Percentiles rank a stretch among this genome's conserved stretches.
Conservation (phyloP, 2,329 filamentous ascomycete genomes). For the Xylaria sp. region DNA sequence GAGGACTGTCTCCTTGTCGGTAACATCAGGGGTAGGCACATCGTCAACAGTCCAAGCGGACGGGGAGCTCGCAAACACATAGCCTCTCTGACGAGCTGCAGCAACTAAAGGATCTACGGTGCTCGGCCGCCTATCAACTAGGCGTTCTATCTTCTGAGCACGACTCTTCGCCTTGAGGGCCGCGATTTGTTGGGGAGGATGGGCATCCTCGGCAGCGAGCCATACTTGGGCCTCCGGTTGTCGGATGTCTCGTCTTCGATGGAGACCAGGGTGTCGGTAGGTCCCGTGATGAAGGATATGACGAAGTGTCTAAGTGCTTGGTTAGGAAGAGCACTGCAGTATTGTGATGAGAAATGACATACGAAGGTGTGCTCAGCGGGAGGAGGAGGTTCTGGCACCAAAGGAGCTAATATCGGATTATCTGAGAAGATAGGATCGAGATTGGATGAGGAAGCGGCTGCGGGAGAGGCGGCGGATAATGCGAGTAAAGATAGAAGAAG, state of each 20-base stretch:
- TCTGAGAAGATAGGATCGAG: conserved; percentile 58
- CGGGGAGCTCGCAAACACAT: conserved; percentile 72
- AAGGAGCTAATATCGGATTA: conserved; percentile 54
- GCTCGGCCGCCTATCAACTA: conserved; percentile 79
- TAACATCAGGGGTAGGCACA: conserved; percentile 80
- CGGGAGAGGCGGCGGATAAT: conserved; percentile 59
- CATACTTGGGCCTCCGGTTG: conserved; percentile 69
- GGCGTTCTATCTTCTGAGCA: conserved; percentile 77
- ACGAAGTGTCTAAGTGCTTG: conserved; percentile 65
- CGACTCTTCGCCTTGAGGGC: conserved; percentile 71
- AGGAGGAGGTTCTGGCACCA: conserved; percentile 56
- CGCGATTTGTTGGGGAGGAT: conserved; percentile 61
- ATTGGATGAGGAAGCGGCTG: conserved; percentile 49
- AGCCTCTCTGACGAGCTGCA: conserved; percentile 74
- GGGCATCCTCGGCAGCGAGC: conserved; percentile 68
- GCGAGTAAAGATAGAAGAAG: conserved; percentile 75
- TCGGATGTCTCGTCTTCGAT: conserved; percentile 77
- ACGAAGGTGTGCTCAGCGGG: conserved; percentile 68
- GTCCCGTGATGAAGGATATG: conserved; percentile 95
- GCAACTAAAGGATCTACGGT: conserved; percentile 83
- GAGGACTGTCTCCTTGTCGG: conserved; percentile 84
- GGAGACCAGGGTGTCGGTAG: conserved; percentile 78
- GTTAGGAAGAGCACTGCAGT: conserved; percentile 22
- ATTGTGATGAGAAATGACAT: conserved; percentile 39
- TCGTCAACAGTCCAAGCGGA: conserved; percentile 87